Evolutionary conservation across 441 rosid species (phyloP).

Genomic region (Metrosideros polymorpha): DNA sequence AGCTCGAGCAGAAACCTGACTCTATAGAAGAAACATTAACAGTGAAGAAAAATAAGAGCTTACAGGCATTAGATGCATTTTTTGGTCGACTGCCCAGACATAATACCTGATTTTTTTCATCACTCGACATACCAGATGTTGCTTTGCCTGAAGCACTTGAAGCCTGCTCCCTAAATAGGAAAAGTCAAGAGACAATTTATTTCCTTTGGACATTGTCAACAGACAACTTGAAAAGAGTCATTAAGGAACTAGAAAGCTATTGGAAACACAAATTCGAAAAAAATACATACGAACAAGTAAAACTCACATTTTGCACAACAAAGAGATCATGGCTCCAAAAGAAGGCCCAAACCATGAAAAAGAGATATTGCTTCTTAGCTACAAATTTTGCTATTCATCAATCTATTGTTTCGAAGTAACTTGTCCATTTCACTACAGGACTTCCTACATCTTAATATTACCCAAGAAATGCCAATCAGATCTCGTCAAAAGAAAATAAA

Average conservation of each 20-base stretch:
- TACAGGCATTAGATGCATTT: not conserved
- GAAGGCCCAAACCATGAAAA: not conserved
- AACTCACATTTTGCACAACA: not conserved
- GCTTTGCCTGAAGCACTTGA: conserved; percentile 90
- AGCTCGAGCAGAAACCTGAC: conserved; percentile 69
- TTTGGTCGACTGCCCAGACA: not conserved
- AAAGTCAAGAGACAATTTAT: not conserved
- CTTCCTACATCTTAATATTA: not conserved
- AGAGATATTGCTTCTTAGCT: not conserved
- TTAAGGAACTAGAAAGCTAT: not conserved
- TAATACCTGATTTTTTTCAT: conserved; percentile 82
- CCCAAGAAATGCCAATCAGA: not conserved
- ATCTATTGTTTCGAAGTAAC: not conserved
- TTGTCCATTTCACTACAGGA: not conserved
- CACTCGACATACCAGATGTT: conserved; percentile 86
- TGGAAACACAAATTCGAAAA: not conserved
- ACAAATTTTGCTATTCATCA: not conserved
- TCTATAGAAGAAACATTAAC: conserved; percentile 18
- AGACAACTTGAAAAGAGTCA: not conserved
- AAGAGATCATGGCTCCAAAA: not conserved
- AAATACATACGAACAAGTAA: not conserved
- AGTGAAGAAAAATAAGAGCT: not conserved
- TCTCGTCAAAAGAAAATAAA: not conserved
- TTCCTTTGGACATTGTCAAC: not conserved
- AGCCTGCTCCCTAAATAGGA: conserved; percentile 67